A percentile compares a stretch with the other conserved stretches of the same genome.
Evolutionary conservation across 106 monocot genomes (phyloP).

Genomic region (Apostasia ramifera): DNA sequence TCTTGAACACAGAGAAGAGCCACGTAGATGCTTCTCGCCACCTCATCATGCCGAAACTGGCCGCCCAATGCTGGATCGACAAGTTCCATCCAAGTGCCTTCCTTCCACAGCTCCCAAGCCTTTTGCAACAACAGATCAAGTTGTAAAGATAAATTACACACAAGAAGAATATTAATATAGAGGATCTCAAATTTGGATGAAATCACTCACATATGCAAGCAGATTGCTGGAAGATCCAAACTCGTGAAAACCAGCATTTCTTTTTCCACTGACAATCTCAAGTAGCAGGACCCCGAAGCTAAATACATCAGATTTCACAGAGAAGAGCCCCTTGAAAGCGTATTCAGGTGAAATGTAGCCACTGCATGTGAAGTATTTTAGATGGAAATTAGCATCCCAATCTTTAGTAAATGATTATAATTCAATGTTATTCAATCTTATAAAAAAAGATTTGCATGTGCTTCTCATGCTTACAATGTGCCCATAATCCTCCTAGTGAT

Average conservation of each 20-base stretch:
- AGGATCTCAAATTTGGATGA: too few relatives aligned
- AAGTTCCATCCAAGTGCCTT: constrained; percentile 12
- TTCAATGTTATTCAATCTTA: too few relatives aligned
- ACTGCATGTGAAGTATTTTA: background rate
- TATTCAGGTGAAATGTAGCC: background rate
- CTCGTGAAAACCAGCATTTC: constrained; percentile 5
- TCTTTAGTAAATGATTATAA: too few relatives aligned
- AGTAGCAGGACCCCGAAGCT: background rate
- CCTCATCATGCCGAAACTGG: background rate
- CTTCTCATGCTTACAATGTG: constrained; percentile 9
- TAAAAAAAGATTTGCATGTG: background rate
- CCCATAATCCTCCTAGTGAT: constrained; percentile 12
- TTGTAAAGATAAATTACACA: background rate
- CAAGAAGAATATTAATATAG: too few relatives aligned
- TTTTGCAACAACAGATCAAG: background rate
- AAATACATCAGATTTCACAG: background rate
- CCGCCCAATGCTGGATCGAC: constrained; percentile 13
- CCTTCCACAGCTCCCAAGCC: constrained; percentile 30
- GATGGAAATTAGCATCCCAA: background rate
- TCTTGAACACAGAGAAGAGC: constrained; percentile 40
- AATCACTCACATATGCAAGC: constrained; percentile 20
- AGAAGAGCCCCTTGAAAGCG: background rate
- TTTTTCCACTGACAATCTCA: background rate
- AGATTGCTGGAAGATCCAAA: constrained; percentile 6
- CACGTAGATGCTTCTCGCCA: constrained; percentile 25